Evolutionary conservation across 2,329 filamentous ascomycete species (phyloP).

Genomic region (Hansfordia pulvinata): DNA sequence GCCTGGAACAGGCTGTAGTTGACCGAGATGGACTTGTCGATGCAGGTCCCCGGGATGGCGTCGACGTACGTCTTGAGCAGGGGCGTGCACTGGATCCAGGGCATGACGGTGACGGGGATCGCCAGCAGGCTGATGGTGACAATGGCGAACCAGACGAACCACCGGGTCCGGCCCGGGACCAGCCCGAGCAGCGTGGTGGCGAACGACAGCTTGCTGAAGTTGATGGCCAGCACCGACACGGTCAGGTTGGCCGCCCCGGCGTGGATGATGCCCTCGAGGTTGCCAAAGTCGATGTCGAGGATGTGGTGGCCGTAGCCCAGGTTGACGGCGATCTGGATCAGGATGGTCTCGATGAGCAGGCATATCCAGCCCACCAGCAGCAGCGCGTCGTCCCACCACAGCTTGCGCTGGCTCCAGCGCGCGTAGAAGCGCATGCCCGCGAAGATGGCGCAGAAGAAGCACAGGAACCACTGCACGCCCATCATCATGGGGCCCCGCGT

Average conservation of each 20-base stretch:
- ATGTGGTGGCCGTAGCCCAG: slow-evolving; percentile 8
- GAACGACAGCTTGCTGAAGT: slow-evolving; percentile 17
- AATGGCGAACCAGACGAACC: slow-evolving; percentile 12
- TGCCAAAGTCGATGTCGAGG: slow-evolving; percentile 5
- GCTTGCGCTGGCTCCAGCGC: neutral
- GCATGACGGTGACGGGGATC: slow-evolving; percentile 8
- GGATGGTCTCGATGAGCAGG: neutral
- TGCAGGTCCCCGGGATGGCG: slow-evolving; percentile 4
- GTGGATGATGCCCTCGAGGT: slow-evolving; percentile 5
- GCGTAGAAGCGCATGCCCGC: slow-evolving; percentile 1
- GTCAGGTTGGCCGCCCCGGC: slow-evolving; percentile 2
- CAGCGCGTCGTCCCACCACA: neutral
- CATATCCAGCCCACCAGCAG: neutral
- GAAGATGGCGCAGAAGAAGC: slow-evolving; percentile 3
- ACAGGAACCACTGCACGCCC: slow-evolving; percentile 4
- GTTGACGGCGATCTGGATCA: slow-evolving; percentile 1
- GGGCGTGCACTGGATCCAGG: slow-evolving; percentile 9
- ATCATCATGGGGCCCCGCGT: neutral
- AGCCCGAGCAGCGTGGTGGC: slow-evolving; percentile 15
- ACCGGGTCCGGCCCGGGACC: slow-evolving; percentile 5
- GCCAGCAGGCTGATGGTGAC: slow-evolving; percentile 11
- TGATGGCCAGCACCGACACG: slow-evolving; percentile 12
- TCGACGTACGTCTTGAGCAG: slow-evolving; percentile 4
- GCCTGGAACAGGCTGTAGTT: slow-evolving; percentile 5
- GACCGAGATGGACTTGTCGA: slow-evolving; percentile 4